phyloP scores from a whole-genome alignment of 805 yeast genomes.

The Ogataea chonburiensis region DNA sequence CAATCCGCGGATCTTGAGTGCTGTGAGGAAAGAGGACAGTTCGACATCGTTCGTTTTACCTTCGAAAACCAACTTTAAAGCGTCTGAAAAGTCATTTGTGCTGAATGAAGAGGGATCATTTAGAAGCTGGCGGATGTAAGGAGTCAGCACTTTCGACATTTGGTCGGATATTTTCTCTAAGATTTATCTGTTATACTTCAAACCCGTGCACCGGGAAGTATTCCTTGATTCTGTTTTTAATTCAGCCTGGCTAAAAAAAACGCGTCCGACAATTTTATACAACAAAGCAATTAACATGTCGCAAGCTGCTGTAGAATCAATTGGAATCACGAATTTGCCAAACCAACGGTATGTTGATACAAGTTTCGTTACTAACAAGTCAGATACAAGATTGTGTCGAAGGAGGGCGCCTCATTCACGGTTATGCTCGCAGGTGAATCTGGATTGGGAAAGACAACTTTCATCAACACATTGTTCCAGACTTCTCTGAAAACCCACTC shows the following conservation, averaged over 20 bases:
- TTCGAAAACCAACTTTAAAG: constrained; percentile 58
- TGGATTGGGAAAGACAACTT: constrained; percentile 91
- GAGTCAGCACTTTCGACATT: constrained; percentile 36
- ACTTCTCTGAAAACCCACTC: constrained; percentile 62
- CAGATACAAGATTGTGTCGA: constrained; percentile 72
- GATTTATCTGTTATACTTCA: background rate
- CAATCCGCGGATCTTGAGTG: constrained; percentile 66
- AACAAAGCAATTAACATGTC: constrained; percentile 22
- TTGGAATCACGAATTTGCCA: constrained; percentile 72
- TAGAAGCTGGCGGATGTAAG: constrained; percentile 65
- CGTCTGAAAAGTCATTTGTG: constrained; percentile 62
- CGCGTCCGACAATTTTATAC: constrained; percentile 11
- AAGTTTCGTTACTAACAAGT: constrained; percentile 4
- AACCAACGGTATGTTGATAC: constrained; percentile 55
- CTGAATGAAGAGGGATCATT: constrained; percentile 59
- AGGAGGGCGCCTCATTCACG: constrained; percentile 73
- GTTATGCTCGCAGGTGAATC: constrained; percentile 89
- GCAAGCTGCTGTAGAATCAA: constrained; percentile 44
- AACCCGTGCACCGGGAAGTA: constrained; percentile 6
- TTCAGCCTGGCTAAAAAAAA: constrained; percentile 6
- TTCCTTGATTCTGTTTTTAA: constrained; percentile 3
- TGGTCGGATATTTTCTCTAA: constrained; percentile 1
- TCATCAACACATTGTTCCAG: constrained; percentile 81
- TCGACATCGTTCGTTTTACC: constrained; percentile 67
- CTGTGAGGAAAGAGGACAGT: constrained; percentile 75